Percentiles rank a stretch among this genome's conserved stretches.
Conservation (phyloP, 331 rosid species). For the Acacia pycnantha region DNA sequence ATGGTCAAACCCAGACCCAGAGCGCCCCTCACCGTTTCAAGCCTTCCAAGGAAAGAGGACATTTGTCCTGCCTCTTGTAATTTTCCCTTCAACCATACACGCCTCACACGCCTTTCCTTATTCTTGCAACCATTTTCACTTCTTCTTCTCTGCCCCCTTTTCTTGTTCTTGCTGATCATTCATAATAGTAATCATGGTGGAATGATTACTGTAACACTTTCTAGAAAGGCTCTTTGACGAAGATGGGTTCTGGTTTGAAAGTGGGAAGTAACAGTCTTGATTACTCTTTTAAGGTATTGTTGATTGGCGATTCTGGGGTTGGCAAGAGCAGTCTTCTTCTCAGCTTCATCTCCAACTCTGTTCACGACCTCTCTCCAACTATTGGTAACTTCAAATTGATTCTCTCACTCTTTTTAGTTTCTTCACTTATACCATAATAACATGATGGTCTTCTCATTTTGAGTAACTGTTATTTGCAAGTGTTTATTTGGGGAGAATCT, state of each 20-base stretch:
- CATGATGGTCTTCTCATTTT: not conserved
- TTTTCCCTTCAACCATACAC: conserved; percentile 31
- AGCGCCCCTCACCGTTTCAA: conserved; percentile 4
- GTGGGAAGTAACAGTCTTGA: conserved; percentile 56
- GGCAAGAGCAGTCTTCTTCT: conserved; percentile 95
- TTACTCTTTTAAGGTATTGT: conserved; percentile 83
- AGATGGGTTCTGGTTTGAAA: conserved; percentile 63
- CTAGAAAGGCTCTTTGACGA: not conserved
- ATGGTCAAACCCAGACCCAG: not conserved
- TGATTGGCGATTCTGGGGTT: conserved; percentile 97
- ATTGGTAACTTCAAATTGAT: conserved; percentile 47
- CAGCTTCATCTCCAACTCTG: conserved; percentile 70
- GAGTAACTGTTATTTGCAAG: not conserved
- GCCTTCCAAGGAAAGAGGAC: conserved; percentile 28
- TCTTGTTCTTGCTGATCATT: not conserved
- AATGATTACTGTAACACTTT: not conserved
- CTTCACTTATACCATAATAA: not conserved
- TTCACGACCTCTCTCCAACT: conserved; percentile 76
- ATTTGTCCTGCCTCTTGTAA: conserved; percentile 38
- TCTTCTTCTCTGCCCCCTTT: not conserved
- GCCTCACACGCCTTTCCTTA: not conserved
- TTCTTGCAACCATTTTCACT: not conserved
- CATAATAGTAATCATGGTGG: not conserved
- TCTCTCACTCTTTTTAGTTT: not conserved
- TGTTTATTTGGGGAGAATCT: not conserved